phyloP scores from a whole-genome alignment of 1,284 basidiomycete genomes.

The Trichosporon inkin region DNA sequence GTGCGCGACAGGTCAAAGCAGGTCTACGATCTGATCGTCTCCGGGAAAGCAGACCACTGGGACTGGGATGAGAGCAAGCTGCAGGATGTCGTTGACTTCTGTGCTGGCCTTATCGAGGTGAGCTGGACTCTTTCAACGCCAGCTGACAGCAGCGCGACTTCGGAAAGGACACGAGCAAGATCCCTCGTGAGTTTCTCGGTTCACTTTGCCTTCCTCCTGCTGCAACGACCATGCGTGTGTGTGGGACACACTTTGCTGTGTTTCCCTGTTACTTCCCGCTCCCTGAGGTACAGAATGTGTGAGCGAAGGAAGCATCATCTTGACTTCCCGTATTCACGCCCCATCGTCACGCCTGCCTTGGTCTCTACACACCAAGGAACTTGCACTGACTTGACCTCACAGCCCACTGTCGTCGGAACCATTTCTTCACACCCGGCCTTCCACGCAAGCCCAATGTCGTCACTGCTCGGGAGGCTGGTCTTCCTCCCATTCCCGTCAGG shows the following conservation, averaged over 20 bases:
- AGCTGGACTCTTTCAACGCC: conserved; percentile 36
- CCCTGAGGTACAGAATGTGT: too few relatives aligned
- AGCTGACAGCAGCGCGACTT: conserved; percentile 66
- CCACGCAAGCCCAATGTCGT: too few relatives aligned
- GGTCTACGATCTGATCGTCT: conserved; percentile 71
- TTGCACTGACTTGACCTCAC: not conserved
- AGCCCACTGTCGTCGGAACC: conserved; percentile 74
- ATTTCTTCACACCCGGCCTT: too few relatives aligned
- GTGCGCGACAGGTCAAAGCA: conserved; percentile 77
- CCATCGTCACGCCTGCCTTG: too few relatives aligned
- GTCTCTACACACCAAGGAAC: too few relatives aligned
- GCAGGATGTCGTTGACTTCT: conserved; percentile 69
- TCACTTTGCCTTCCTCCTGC: not conserved
- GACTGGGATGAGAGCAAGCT: conserved; percentile 75
- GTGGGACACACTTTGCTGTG: not conserved
- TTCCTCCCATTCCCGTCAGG: conserved; percentile 54
- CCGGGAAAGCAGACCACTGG: conserved; percentile 76
- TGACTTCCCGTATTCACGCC: too few relatives aligned
- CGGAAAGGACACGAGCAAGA: conserved; percentile 61
- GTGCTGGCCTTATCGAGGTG: conserved; percentile 72
- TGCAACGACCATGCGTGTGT: not conserved
- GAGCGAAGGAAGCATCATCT: too few relatives aligned
- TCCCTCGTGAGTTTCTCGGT: conserved; percentile 32
- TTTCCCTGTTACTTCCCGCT: not conserved
- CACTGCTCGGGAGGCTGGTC: too few relatives aligned